Evolutionary conservation across 78 protist species (phyloP).

Genomic region (Cavenderia fasciculata): DNA sequence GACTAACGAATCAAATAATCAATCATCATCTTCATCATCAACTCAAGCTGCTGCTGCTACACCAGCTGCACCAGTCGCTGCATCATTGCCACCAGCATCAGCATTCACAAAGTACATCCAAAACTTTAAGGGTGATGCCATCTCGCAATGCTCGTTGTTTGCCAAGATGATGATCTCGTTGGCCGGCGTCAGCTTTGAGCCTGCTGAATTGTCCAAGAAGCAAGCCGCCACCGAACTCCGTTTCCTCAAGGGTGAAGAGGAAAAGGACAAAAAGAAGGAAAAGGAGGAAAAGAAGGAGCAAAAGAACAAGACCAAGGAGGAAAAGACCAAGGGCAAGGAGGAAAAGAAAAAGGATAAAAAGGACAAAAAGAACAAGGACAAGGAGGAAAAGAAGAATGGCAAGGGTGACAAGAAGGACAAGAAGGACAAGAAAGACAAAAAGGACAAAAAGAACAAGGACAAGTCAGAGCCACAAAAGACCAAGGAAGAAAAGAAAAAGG

Average conservation of each 20-base stretch:
- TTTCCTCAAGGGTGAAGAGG: neutral
- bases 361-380: conserved; percentile 10
- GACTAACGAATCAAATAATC: too few relatives aligned
- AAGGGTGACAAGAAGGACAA: neutral
- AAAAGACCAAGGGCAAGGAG: conserved; percentile 1
- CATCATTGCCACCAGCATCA: too few relatives aligned
- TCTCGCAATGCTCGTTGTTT: conserved; percentile 48
- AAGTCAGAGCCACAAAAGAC: neutral
- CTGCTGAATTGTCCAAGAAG: conserved; percentile 7
- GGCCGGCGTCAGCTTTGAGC: neutral
- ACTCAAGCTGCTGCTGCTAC: too few relatives aligned
- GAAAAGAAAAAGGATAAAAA: conserved; percentile 9
- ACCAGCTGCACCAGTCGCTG: too few relatives aligned
- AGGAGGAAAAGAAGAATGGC: neutral
- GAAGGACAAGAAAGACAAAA: conserved; percentile 1
- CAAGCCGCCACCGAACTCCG: conserved; percentile 1
- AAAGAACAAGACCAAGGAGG: conserved; percentile 4
- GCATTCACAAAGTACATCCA: too few relatives aligned
- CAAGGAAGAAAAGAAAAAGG: neutral
- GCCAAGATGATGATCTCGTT: conserved; percentile 52
- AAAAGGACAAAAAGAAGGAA: conserved; percentile 31
- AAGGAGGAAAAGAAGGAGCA: conserved; percentile 9
- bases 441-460: neutral
- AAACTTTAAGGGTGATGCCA: neutral
- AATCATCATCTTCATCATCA: too few relatives aligned